phyloP scores from a whole-genome alignment of 208 protist genomes.

The Trypanosoma vivax region DNA sequence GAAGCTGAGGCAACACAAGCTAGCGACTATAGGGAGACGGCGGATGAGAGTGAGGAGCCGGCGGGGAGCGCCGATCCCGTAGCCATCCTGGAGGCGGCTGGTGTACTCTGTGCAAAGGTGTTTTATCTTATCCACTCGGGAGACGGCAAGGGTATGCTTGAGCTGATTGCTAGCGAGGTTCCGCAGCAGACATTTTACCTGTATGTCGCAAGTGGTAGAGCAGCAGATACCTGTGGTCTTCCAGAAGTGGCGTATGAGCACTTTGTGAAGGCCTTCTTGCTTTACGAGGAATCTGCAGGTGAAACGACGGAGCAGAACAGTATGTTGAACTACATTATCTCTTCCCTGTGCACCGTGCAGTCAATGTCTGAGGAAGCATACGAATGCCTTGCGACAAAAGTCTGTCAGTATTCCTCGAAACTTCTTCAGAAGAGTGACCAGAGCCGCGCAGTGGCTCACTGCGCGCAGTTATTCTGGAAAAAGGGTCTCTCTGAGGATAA shows the following conservation, averaged over 20 bases:
- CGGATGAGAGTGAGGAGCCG: neutral
- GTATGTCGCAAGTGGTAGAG: constrained; percentile 76
- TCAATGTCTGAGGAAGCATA: constrained; percentile 86
- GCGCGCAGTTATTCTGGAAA: constrained; percentile 88
- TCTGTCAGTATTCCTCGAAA: constrained; percentile 85
- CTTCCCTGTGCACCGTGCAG: constrained; percentile 35
- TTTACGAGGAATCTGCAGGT: constrained; percentile 92
- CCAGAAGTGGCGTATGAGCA: constrained; percentile 85
- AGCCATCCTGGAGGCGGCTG: neutral
- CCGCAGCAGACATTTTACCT: constrained; percentile 66
- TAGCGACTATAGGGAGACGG: neutral
- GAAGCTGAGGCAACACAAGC: neutral
- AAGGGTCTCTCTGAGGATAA: constrained; percentile 47
- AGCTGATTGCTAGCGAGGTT: constrained; percentile 41
- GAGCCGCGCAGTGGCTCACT: constrained; percentile 69
- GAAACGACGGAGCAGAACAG: constrained; percentile 79
- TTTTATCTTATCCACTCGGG: constrained; percentile 50
- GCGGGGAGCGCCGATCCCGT: neutral
- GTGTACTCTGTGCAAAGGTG: constrained; percentile 20
- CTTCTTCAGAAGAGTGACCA: constrained; percentile 92
- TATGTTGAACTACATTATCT: constrained; percentile 74
- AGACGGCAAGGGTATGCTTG: constrained; percentile 74
- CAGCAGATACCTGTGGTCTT: constrained; percentile 74
- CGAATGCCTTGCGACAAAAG: constrained; percentile 86
- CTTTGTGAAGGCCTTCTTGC: constrained; percentile 78